phyloP scores from a whole-genome alignment of 208 protist species.

The Angomonas deanei region DNA sequence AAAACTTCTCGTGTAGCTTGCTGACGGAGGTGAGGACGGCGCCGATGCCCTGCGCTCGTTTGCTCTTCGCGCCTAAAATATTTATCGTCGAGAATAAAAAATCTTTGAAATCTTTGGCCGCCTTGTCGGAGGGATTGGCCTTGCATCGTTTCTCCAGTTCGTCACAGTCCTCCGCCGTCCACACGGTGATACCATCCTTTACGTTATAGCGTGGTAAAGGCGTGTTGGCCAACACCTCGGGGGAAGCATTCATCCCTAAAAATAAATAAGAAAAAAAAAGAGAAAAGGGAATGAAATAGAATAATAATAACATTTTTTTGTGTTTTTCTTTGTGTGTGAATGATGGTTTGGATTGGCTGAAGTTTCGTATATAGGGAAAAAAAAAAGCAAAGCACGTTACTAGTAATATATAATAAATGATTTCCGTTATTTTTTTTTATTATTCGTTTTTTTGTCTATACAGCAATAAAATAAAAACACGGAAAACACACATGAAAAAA shows the following conservation, averaged over 20 bases:
- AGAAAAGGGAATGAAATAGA: too few relatives aligned
- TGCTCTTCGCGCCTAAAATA: slow-evolving; percentile 56
- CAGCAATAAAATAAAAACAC: too few relatives aligned
- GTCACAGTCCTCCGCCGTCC: slow-evolving; percentile 42
- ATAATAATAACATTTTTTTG: too few relatives aligned
- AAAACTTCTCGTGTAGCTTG: slow-evolving; percentile 43
- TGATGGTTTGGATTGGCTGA: neutral
- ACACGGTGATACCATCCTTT: slow-evolving; percentile 49
- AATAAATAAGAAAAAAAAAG: too few relatives aligned
- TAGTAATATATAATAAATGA: slow-evolving; percentile 2
- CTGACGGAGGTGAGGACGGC: slow-evolving; percentile 53
- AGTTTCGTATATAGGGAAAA: slow-evolving; percentile 1
- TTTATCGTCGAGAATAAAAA: slow-evolving; percentile 70
- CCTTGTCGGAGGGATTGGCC: slow-evolving; percentile 11
- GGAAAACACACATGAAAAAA: too few relatives aligned
- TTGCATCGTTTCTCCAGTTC: slow-evolving; percentile 14
- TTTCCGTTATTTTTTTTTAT: neutral
- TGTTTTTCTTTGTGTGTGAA: slow-evolving; percentile 8
- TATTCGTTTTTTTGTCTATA: neutral
- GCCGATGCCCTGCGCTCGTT: slow-evolving; percentile 50
- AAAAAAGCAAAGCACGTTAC: slow-evolving; percentile 4
- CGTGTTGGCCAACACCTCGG: slow-evolving; percentile 2
- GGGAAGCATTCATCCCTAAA: too few relatives aligned
- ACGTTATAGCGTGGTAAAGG: slow-evolving; percentile 32
- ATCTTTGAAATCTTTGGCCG: slow-evolving; percentile 6